phyloP scores from a whole-genome alignment of 352 stramenopile species.

The Elongisporangium undulatum region DNA sequence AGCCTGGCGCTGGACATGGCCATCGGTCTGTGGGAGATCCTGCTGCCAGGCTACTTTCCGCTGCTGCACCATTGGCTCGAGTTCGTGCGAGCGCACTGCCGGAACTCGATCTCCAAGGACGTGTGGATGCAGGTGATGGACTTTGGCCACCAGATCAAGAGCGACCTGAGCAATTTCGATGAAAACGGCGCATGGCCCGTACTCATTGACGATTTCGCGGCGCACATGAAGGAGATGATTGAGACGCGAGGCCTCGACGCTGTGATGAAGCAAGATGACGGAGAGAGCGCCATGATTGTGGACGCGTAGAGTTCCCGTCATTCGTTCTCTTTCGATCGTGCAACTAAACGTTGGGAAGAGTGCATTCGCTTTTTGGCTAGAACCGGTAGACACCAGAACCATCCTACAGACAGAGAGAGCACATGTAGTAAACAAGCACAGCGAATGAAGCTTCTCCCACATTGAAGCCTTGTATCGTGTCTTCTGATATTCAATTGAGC shows the following conservation, averaged over 20 bases:
- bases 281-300: conserved; percentile 44
- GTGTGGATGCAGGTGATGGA: conserved; percentile 85
- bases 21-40: conserved; percentile 62
- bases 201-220: conserved; percentile 81
- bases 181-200: conserved; percentile 86
- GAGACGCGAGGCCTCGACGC: conserved; percentile 25
- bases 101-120: conserved; percentile 81
- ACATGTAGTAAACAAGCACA: neutral
- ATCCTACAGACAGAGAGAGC: no score
- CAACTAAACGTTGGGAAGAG: no score
- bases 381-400: no score
- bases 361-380: no score
- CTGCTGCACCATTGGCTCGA: conserved; percentile 63
- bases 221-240: conserved; percentile 59
- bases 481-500: neutral
- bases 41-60: conserved; percentile 62
- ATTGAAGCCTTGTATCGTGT: neutral
- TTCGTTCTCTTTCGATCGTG: no score
- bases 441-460: neutral
- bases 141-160: conserved; percentile 68
- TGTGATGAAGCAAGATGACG: conserved; percentile 50
- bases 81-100: conserved; percentile 59
- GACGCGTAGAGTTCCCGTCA: conserved; percentile 22
- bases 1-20: conserved; percentile 73
- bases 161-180: conserved; percentile 81